Percentiles rank a stretch among this genome's conserved stretches.
Evolutionary conservation across 2,329 filamentous ascomycete species (phyloP).

Genomic region (Calonectria honghensis): DNA sequence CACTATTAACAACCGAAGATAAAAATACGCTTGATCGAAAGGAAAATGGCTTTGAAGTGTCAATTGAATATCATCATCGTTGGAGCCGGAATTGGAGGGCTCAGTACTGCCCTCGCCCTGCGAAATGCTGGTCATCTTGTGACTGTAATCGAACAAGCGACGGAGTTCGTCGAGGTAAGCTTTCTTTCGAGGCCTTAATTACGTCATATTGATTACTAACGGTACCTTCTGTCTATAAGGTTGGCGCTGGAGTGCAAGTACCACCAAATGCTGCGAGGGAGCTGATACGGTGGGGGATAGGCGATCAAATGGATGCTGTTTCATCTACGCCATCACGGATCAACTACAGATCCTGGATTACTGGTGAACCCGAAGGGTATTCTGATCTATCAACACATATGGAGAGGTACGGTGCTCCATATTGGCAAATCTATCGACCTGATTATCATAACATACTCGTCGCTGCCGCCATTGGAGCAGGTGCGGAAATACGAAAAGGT

Average conservation of each 20-base stretch:
- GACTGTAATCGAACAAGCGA: constrained; percentile 38
- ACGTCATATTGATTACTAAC: background rate
- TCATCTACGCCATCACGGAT: constrained; percentile 34
- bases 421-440: constrained; percentile 36
- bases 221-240: background rate
- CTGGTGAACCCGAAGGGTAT: constrained; percentile 19
- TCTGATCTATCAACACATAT: constrained; percentile 21
- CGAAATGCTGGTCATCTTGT: constrained; percentile 31
- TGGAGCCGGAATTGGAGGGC: constrained; percentile 38
- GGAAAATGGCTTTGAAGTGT: constrained; percentile 4
- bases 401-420: constrained; percentile 33
- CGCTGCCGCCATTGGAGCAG: constrained; percentile 21
- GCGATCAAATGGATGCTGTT: constrained; percentile 32
- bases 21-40: background rate
- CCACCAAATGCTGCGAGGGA: constrained; percentile 36
- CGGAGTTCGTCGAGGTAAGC: constrained; percentile 36
- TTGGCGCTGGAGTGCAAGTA: constrained; percentile 38
- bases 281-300: constrained; percentile 38
- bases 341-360: constrained; percentile 36
- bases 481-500: constrained; percentile 28
- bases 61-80: constrained; percentile 36
- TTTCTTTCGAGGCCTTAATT: background rate
- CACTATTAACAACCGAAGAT: background rate
- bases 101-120: constrained; percentile 30
- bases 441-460: constrained; percentile 33